Evolutionary conservation across 1,284 basidiomycete species (phyloP).

Genomic region (Ustilago shanxiensis): DNA sequence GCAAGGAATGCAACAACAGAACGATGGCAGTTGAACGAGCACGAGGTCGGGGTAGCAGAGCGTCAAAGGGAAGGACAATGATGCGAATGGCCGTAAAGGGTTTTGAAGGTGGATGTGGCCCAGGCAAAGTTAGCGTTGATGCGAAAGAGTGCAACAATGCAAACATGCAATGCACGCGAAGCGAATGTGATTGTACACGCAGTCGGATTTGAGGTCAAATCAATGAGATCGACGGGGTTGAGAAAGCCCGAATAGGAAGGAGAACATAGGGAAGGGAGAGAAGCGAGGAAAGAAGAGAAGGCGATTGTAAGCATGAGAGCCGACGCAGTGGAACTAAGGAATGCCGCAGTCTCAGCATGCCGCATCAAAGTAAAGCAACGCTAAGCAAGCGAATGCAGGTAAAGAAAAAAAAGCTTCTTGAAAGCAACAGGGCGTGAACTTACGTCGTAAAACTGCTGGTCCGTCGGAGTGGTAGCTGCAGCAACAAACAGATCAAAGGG

Average conservation of each 20-base stretch:
- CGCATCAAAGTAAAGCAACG: not conserved
- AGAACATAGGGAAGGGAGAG: not conserved
- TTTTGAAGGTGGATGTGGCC: not conserved
- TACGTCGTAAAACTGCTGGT: conserved; percentile 65
- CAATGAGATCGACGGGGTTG: not conserved
- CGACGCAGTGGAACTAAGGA: conserved; percentile 10
- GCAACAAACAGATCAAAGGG: conserved; percentile 3
- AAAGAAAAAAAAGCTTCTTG: not conserved
- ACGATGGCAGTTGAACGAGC: conserved; percentile 4
- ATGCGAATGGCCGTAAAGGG: not conserved
- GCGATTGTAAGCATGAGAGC: conserved; percentile 10
- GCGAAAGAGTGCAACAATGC: conserved; percentile 6
- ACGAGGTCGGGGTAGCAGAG: not conserved
- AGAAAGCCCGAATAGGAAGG: not conserved
- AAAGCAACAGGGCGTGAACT: conserved; percentile 12
- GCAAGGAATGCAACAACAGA: not conserved
- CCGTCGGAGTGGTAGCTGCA: conserved; percentile 61
- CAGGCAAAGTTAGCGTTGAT: not conserved
- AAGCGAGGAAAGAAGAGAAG: not conserved
- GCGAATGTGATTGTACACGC: not conserved
- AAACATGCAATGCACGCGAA: not conserved
- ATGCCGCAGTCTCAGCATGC: not conserved
- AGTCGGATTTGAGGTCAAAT: not conserved
- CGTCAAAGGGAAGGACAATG: not conserved
- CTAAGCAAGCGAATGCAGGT: not conserved